Conservation (phyloP, 176 grass and related monocot genomes). For the Hyparrhenia diplandra region DNA sequence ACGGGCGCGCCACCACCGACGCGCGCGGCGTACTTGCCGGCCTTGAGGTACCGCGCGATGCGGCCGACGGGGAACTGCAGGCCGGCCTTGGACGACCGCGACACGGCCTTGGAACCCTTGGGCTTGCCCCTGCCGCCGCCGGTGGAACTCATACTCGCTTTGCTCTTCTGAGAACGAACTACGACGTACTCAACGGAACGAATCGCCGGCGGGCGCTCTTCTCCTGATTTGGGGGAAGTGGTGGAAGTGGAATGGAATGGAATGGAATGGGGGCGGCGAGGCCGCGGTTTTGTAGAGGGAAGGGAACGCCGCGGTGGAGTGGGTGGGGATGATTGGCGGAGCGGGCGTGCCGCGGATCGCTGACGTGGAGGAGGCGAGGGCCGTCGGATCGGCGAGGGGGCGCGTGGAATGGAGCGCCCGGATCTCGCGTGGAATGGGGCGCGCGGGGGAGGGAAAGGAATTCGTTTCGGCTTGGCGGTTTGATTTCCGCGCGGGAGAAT, state of each 20-base stretch:
- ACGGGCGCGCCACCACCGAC: constrained; percentile 68
- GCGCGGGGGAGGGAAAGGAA: background rate
- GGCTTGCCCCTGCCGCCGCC: constrained; percentile 45
- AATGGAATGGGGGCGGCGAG: rapidly evolving
- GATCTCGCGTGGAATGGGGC: background rate
- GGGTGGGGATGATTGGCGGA: constrained; percentile 41
- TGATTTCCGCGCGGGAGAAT: background rate
- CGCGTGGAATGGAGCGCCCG: too few relatives aligned
- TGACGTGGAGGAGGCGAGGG: background rate
- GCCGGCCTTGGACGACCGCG: constrained; percentile 63
- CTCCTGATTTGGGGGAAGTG: background rate
- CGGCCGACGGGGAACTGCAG: constrained; percentile 84
- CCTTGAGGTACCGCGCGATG: constrained; percentile 69
- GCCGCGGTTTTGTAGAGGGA: constrained; percentile 11
- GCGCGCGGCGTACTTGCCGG: constrained; percentile 78
- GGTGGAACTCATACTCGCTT: constrained; percentile 39
- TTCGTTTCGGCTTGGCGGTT: background rate
- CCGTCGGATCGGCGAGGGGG: background rate
- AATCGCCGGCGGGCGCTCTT: too few relatives aligned
- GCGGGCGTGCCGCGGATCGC: background rate
- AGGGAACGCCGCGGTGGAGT: background rate
- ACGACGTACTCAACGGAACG: background rate
- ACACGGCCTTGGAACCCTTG: constrained; percentile 37
- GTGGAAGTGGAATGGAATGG: too few relatives aligned
- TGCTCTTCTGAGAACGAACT: background rate